Evolutionary conservation across 2,329 filamentous ascomycete genomes (phyloP).

Genomic region (Colletotrichum kahawae): DNA sequence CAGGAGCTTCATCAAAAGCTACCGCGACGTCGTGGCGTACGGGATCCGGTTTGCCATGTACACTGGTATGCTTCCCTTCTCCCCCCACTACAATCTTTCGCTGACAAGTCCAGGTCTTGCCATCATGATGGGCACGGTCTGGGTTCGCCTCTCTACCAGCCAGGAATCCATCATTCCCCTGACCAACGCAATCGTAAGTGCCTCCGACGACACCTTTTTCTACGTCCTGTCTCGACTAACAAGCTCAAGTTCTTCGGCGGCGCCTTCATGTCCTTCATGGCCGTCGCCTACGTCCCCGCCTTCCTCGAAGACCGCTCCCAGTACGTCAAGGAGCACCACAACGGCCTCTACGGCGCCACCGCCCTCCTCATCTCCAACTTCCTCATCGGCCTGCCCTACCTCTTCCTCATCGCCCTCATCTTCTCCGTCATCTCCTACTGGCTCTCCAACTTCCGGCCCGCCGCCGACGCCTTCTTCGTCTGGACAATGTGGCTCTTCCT

Average conservation of each 20-base stretch:
- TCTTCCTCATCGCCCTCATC: slow-evolving; percentile 77
- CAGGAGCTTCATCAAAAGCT: slow-evolving; percentile 81
- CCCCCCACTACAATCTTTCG: slow-evolving; percentile 36
- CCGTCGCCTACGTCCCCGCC: slow-evolving; percentile 82
- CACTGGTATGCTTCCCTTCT: slow-evolving; percentile 8
- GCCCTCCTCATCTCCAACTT: slow-evolving; percentile 82
- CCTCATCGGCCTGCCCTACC: slow-evolving; percentile 78
- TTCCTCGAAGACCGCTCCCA: slow-evolving; percentile 80
- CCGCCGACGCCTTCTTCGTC: slow-evolving; percentile 70
- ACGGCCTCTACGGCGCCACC: slow-evolving; percentile 78
- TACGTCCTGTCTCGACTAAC: not conserved
- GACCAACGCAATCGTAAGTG: slow-evolving; percentile 71
- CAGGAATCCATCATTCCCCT: slow-evolving; percentile 81
- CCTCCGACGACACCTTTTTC: not conserved
- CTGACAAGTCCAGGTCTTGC: slow-evolving; percentile 61
- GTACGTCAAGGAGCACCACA: slow-evolving; percentile 79
- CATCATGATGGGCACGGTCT: slow-evolving; percentile 89
- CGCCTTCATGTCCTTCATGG: slow-evolving; percentile 82
- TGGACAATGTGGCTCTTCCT: slow-evolving; percentile 88
- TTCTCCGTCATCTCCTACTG: slow-evolving; percentile 82
- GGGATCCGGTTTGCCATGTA: slow-evolving; percentile 87
- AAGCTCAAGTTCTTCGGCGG: slow-evolving; percentile 64
- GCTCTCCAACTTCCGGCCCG: slow-evolving; percentile 76
- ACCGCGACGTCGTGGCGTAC: slow-evolving; percentile 84
- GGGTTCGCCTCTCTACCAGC: slow-evolving; percentile 71